Percentiles rank a stretch among this genome's conserved stretches.
Conservation (phyloP, 139 green algal species). For the Edaphochlamys debaryana region DNA sequence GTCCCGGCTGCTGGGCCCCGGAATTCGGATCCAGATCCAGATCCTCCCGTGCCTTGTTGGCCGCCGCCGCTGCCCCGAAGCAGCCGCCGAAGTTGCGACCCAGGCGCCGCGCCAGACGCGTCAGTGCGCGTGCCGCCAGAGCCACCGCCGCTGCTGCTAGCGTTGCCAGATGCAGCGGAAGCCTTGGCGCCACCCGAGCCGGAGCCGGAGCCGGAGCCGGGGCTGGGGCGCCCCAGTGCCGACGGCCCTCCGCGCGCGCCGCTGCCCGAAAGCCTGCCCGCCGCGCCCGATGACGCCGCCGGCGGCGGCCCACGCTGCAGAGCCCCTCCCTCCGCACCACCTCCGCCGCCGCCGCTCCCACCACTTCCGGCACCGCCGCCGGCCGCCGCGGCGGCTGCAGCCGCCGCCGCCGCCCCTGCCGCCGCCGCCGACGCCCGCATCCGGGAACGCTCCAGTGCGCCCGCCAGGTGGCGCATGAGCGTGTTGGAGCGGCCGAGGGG, state of each 20-base stretch:
- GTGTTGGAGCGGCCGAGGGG: constrained; percentile 20
- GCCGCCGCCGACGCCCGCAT: constrained; percentile 8
- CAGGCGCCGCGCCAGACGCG: not conserved
- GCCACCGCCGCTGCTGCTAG: not conserved
- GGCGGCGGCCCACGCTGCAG: not conserved
- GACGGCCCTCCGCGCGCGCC: too few relatives aligned
- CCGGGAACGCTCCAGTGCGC: constrained; percentile 24
- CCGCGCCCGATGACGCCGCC: constrained; percentile 11
- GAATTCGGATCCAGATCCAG: too few relatives aligned
- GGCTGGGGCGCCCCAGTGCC: not conserved
- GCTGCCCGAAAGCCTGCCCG: too few relatives aligned
- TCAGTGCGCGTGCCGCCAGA: not conserved
- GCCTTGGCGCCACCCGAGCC: not conserved
- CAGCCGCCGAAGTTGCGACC: not conserved
- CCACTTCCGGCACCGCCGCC: not conserved
- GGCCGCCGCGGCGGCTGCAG: not conserved
- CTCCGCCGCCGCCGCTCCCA: not conserved
- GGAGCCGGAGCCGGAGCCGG: not conserved
- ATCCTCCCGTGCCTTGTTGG: too few relatives aligned
- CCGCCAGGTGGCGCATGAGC: constrained; percentile 34
- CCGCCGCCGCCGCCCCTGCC: not conserved
- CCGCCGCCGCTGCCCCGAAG: not conserved
- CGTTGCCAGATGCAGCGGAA: not conserved
- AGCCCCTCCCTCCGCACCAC: too few relatives aligned
- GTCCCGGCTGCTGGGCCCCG: too few relatives aligned